Conservation (phyloP, 176 grass and related monocot species). For the Musa beccarii region DNA sequence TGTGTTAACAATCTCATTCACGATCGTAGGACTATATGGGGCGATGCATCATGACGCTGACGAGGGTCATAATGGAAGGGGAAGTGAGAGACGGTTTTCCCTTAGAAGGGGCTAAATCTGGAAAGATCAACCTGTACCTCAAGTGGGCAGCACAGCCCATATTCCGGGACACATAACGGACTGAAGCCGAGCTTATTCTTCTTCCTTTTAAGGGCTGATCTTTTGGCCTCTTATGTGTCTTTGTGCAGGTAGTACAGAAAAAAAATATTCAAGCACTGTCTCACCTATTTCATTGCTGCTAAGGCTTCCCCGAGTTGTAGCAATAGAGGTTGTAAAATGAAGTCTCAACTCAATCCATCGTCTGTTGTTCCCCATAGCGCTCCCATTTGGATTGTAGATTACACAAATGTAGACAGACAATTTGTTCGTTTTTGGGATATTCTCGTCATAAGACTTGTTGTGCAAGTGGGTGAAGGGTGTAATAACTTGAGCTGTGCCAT, state of each 20-base stretch:
- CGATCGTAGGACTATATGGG: conserved; percentile 68
- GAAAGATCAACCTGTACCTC: conserved; percentile 73
- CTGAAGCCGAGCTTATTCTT: no score
- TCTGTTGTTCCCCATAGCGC: no score
- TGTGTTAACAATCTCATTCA: neutral
- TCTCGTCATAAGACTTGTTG: neutral
- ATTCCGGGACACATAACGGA: conserved; percentile 41
- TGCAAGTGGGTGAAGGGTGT: neutral
- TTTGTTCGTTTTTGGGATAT: neutral
- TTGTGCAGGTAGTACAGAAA: no score
- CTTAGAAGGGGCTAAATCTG: conserved; percentile 91
- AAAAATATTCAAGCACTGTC: no score
- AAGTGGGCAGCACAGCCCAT: conserved; percentile 86
- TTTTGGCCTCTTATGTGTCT: no score
- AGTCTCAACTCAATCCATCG: neutral
- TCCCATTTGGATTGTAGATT: neutral
- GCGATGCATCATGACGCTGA: conserved; percentile 95
- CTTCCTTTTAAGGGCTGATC: no score
- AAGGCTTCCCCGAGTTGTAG: neutral
- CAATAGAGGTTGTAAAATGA: neutral
- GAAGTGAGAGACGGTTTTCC: conserved; percentile 65
- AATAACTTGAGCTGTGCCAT: neutral
- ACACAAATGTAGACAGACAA: neutral
- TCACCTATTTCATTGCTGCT: no score
- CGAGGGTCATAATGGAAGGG: conserved; percentile 70